Evolutionary conservation across 2,329 filamentous ascomycete genomes (phyloP).

Genomic region (Mariannaea elegans): DNA sequence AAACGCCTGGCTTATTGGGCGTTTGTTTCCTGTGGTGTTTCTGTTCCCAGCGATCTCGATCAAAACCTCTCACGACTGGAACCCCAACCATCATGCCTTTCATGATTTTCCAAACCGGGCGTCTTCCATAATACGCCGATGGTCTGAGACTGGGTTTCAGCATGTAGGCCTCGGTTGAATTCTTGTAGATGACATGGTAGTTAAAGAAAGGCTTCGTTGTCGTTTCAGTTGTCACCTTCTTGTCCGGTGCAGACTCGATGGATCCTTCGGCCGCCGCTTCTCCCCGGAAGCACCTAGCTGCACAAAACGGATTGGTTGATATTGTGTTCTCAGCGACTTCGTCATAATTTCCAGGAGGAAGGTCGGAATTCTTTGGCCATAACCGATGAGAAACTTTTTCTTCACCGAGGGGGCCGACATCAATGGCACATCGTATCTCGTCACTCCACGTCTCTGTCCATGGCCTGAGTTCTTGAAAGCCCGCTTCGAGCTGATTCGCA

Average conservation of each 20-base stretch:
- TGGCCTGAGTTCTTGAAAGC: slow-evolving; percentile 84
- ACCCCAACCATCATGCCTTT: slow-evolving; percentile 86
- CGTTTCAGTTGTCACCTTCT: slow-evolving; percentile 51
- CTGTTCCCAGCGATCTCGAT: slow-evolving; percentile 78
- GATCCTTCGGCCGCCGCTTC: slow-evolving; percentile 66
- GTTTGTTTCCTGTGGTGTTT: slow-evolving; percentile 63
- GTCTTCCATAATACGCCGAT: slow-evolving; percentile 83
- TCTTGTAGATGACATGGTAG: slow-evolving; percentile 88
- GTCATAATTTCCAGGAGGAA: slow-evolving; percentile 25
- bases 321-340: slow-evolving; percentile 50
- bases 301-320: slow-evolving; percentile 66
- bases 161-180: slow-evolving; percentile 80
- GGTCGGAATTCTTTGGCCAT: slow-evolving; percentile 70
- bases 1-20: slow-evolving; percentile 40
- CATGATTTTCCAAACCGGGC: slow-evolving; percentile 83
- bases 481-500: slow-evolving; percentile 91
- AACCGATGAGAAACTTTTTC: slow-evolving; percentile 87
- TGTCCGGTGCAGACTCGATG: slow-evolving; percentile 46
- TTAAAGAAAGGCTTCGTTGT: slow-evolving; percentile 70
- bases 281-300: slow-evolving; percentile 66
- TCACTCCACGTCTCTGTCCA: slow-evolving; percentile 95
- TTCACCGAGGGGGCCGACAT: slow-evolving; percentile 89
- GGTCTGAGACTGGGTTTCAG: slow-evolving; percentile 86
- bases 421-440: slow-evolving; percentile 87
- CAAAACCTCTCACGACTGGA: slow-evolving; percentile 89